Percentiles rank a stretch among this genome's conserved stretches.
Conservation (phyloP, 164 flowering plant species). For the Vitis labrusca region DNA sequence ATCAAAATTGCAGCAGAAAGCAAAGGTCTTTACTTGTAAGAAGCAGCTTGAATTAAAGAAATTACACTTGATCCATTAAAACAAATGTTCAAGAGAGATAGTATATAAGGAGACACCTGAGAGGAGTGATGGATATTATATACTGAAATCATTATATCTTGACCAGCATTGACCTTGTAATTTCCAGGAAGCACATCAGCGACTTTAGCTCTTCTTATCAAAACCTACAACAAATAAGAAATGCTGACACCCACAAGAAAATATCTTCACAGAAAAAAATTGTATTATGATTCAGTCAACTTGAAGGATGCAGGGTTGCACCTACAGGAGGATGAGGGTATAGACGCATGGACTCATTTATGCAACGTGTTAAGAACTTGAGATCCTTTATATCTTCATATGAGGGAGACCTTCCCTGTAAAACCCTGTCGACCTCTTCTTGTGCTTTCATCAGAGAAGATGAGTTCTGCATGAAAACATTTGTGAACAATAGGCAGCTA, state of each 20-base stretch:
- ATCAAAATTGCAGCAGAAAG: neutral
- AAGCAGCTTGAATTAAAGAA: neutral
- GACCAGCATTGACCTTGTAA: constrained; percentile 85
- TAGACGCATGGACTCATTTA: constrained; percentile 84
- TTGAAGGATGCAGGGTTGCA: constrained; percentile 14
- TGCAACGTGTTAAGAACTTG: constrained; percentile 78
- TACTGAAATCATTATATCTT: constrained; percentile 96
- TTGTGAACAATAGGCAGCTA: neutral
- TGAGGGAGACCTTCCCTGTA: constrained; percentile 71
- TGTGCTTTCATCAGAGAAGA: constrained; percentile 63
- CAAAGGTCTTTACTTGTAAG: neutral
- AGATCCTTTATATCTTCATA: constrained; percentile 80
- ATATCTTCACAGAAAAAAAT: neutral
- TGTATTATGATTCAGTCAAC: neutral
- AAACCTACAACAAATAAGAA: constrained; percentile 44
- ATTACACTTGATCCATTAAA: neutral
- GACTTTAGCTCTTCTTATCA: constrained; percentile 82
- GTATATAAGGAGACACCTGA: constrained; percentile 45
- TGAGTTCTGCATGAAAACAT: constrained; percentile 41
- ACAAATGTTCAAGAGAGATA: neutral
- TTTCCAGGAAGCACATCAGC: constrained; percentile 85
- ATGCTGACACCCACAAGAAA: neutral
- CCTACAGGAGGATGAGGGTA: constrained; percentile 99
- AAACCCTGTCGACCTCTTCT: constrained; percentile 83
- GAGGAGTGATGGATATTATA: constrained; percentile 90